phyloP scores from a whole-genome alignment of 345 rosid species.

The Luvunga scandens region DNA sequence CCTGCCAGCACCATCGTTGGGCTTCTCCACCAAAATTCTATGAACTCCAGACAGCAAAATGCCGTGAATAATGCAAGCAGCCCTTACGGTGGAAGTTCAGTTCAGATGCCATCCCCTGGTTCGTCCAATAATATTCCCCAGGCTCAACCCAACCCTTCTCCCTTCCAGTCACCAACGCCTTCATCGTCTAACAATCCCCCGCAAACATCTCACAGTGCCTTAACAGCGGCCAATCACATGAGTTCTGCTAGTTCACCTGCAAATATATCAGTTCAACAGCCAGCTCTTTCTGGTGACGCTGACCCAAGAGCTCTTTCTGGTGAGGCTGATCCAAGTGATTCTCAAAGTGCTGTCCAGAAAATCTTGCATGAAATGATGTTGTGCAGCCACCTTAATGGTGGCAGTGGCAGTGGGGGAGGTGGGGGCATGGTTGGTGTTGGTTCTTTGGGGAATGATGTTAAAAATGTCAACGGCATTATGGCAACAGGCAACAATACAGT shows the following conservation, averaged over 20 bases:
- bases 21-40: constrained; percentile 85
- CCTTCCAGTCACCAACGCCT: constrained; percentile 74
- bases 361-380: constrained; percentile 75
- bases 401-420: constrained; percentile 41
- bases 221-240: constrained; percentile 53
- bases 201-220: constrained; percentile 51
- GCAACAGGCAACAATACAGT: constrained; percentile 45
- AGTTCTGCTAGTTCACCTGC: constrained; percentile 59
- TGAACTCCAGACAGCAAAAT: constrained; percentile 79
- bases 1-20: constrained; percentile 78
- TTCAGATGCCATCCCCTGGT: constrained; percentile 78
- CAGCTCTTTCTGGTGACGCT: constrained; percentile 49
- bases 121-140: constrained; percentile 70
- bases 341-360: constrained; percentile 86
- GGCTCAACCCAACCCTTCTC: constrained; percentile 55
- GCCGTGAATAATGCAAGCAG: constrained; percentile 66
- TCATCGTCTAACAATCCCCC: constrained; percentile 56
- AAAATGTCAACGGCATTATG: constrained; percentile 48
- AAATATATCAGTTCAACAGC: constrained; percentile 53
- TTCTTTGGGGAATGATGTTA: constrained; percentile 56
- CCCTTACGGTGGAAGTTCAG: constrained; percentile 74
- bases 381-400: constrained; percentile 54
- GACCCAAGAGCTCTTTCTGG: constrained; percentile 52
- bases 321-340: constrained; percentile 60
- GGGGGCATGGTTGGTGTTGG: constrained; percentile 56